Evolutionary conservation across 2,329 filamentous ascomycete genomes (phyloP).

Genomic region (Elsinoe australis): DNA sequence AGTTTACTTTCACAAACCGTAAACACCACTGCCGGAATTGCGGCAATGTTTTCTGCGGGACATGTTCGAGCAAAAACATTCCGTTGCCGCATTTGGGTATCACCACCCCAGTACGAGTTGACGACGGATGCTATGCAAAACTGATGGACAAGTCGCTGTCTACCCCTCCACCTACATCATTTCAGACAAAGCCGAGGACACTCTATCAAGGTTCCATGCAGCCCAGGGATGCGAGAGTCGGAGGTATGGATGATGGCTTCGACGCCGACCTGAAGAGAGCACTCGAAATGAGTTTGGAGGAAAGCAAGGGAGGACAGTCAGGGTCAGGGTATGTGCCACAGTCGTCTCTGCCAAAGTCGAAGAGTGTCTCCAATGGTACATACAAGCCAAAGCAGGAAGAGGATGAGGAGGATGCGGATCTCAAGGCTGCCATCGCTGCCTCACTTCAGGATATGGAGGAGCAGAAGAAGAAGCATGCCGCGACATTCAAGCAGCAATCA

Average conservation of each 20-base stretch:
- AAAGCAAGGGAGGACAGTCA: constrained; percentile 69
- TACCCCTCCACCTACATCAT: constrained; percentile 37
- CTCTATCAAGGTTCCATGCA: constrained; percentile 66
- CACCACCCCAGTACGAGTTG: constrained; percentile 80
- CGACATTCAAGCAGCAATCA: constrained; percentile 68
- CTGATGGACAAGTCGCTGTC: constrained; percentile 63
- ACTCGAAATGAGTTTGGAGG: constrained; percentile 93
- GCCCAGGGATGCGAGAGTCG: constrained; percentile 72
- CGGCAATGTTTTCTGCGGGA: constrained; percentile 92
- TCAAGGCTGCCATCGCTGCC: constrained; percentile 91
- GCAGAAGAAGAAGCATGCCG: constrained; percentile 86
- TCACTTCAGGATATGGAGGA: constrained; percentile 96
- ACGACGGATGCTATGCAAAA: constrained; percentile 90
- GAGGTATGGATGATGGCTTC: constrained; percentile 63
- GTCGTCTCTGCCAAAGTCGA: constrained; percentile 40
- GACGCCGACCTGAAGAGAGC: constrained; percentile 93
- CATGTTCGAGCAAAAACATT: constrained; percentile 83
- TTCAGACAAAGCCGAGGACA: constrained; percentile 57
- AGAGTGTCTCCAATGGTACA: constrained; percentile 30
- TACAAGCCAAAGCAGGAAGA: constrained; percentile 38
- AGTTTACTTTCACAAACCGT: constrained; percentile 95
- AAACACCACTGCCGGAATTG: constrained; percentile 99
- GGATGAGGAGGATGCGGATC: constrained; percentile 84
- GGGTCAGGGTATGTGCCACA: constrained; percentile 65
- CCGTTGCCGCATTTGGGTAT: constrained; percentile 91